These are phyloP conservation scores for Collybiopsis confluens DNA, from an alignment of 768 basidiomycete species.

Conservation along the genomic window DNA sequence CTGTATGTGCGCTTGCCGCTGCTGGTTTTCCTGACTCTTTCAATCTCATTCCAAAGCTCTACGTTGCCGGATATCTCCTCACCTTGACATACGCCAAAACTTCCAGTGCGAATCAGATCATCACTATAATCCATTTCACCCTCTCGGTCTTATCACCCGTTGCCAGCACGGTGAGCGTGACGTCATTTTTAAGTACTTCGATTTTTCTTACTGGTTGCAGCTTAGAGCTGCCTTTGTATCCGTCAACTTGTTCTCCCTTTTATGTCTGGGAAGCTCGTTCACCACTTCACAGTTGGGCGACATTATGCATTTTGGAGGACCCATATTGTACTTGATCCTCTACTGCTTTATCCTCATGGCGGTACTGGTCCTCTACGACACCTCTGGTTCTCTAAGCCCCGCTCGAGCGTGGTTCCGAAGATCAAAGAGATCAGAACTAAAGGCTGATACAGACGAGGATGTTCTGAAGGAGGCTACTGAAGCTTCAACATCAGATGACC, in stretches of 20 bases:
- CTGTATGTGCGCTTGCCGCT: too few relatives aligned
- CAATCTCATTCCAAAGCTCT: constrained; percentile 56
- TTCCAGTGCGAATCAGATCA: constrained; percentile 45
- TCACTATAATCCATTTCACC: constrained; percentile 68
- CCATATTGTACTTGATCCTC: constrained; percentile 67
- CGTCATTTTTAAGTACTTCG: not conserved
- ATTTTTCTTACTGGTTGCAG: constrained; percentile 26
- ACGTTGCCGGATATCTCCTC: constrained; percentile 64
- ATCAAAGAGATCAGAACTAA: constrained; percentile 9
- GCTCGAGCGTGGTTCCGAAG: constrained; percentile 3
- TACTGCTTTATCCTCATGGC: constrained; percentile 55
- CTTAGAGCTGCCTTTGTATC: constrained; percentile 70
- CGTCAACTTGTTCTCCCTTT: constrained; percentile 69
- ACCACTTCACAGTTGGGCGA: constrained; percentile 43
- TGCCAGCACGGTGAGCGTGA: constrained; percentile 53
- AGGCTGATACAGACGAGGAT: constrained; percentile 34
- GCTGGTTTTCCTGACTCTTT: too few relatives aligned
- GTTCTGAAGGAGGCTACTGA: constrained; percentile 50
- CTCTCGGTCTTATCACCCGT: constrained; percentile 67
- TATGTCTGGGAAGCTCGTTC: constrained; percentile 56
- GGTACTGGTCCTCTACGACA: constrained; percentile 69
- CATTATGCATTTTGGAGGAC: constrained; percentile 66
- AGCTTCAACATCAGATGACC: constrained; percentile 45
- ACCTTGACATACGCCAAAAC: constrained; percentile 70
- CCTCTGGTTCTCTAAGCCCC: constrained; percentile 45